phyloP scores from a whole-genome alignment of 768 basidiomycete species.

The Lentinus brumalis region DNA sequence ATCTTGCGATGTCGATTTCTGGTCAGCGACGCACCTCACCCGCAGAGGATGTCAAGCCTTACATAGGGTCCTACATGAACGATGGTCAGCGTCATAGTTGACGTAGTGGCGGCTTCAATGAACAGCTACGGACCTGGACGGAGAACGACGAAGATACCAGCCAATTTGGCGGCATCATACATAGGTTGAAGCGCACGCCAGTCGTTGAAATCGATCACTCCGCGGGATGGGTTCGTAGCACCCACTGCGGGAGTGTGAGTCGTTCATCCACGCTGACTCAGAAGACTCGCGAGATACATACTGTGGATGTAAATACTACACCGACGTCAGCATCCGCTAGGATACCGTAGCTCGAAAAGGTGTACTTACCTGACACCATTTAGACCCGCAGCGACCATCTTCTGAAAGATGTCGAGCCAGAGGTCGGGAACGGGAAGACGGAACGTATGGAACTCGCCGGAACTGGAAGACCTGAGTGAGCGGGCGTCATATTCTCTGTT shows the following conservation, averaged over 20 bases:
- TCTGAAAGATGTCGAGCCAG: conserved; percentile 84
- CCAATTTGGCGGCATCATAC: conserved; percentile 70
- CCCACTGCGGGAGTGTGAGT: conserved; percentile 40
- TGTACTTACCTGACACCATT: conserved; percentile 59
- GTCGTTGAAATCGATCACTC: conserved; percentile 70
- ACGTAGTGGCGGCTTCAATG: background rate
- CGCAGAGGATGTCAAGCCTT: background rate
- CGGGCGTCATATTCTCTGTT: background rate
- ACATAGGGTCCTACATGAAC: conserved; percentile 32
- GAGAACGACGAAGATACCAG: conserved; percentile 78
- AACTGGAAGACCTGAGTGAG: conserved; percentile 43
- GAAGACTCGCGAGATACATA: conserved; percentile 2
- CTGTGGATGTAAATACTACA: conserved; percentile 70
- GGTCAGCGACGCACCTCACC: no score
- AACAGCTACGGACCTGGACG: conserved; percentile 59
- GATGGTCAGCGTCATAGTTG: no score
- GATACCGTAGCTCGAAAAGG: background rate
- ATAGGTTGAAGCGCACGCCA: conserved; percentile 72
- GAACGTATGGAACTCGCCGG: conserved; percentile 86
- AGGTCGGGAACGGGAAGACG: conserved; percentile 76
- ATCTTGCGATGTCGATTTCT: conserved; percentile 46
- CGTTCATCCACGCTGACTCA: background rate
- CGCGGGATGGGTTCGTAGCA: conserved; percentile 72
- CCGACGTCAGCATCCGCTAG: background rate
- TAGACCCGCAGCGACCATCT: conserved; percentile 77